Conservation (phyloP, 2,329 filamentous ascomycete genomes). For the Fusarium dlaminii region DNA sequence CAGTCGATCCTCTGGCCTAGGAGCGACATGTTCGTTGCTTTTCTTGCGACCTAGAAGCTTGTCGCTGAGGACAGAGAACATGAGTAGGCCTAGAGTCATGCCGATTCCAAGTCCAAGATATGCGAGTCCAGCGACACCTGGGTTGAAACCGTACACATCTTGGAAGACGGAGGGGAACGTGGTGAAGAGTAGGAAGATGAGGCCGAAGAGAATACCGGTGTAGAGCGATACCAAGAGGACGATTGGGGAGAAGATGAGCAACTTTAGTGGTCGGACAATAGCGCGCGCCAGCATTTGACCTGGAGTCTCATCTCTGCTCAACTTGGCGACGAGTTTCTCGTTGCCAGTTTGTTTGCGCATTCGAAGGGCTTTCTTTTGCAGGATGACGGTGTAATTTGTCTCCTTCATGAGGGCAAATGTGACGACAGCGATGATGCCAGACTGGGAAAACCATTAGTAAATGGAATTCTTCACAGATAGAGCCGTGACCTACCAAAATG, state of each 20-base stretch:
- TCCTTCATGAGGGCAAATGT: constrained; percentile 42
- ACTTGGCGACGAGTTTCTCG: constrained; percentile 18
- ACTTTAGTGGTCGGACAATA: constrained; percentile 52
- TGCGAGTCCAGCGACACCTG: constrained; percentile 47
- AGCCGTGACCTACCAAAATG: constrained; percentile 44
- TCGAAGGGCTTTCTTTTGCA: not conserved
- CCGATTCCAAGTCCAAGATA: constrained; percentile 60
- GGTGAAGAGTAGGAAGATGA: constrained; percentile 50
- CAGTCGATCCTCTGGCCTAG: constrained; percentile 57
- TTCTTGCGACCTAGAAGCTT: constrained; percentile 12
- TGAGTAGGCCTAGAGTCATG: constrained; percentile 40
- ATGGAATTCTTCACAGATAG: accelerated
- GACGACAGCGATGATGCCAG: not conserved
- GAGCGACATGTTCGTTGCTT: not conserved
- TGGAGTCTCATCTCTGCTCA: constrained; percentile 9
- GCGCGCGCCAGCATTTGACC: constrained; percentile 44
- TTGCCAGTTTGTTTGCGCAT: constrained; percentile 29
- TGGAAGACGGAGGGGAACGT: constrained; percentile 51
- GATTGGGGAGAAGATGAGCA: constrained; percentile 64
- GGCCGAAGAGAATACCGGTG: constrained; percentile 48
- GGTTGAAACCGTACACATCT: constrained; percentile 46
- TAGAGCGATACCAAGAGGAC: constrained; percentile 57
- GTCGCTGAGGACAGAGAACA: constrained; percentile 25
- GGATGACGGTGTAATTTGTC: constrained; percentile 31
- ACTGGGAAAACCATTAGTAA: not conserved